These are phyloP conservation scores for Pyrenochaeta sp. DNA, from an alignment of 2,329 filamentous ascomycete genomes.

Conservation along the genomic window DNA sequence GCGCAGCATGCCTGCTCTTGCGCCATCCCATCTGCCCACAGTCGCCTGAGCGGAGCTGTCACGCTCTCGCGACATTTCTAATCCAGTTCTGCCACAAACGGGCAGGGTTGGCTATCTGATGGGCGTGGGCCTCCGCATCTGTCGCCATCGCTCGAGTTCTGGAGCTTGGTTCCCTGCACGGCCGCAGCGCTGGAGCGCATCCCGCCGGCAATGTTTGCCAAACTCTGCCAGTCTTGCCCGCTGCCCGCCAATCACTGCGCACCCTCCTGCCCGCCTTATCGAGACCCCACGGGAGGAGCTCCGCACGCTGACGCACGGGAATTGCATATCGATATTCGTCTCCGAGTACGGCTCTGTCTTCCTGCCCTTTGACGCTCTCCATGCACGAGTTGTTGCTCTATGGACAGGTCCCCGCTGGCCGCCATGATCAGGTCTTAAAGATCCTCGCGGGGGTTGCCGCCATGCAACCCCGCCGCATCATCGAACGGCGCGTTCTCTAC, in stretches of 20 bases:
- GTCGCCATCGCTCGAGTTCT: conserved; percentile 20
- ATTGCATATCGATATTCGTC: conserved; percentile 34
- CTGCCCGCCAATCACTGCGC: conserved; percentile 29
- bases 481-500: conserved; percentile 66
- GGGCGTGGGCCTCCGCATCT: conserved; percentile 26
- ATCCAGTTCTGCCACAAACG: conserved; percentile 14
- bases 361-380: conserved; percentile 11
- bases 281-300: conserved; percentile 31
- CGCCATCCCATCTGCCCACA: conserved; percentile 25
- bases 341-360: conserved; percentile 21
- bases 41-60: conserved; percentile 28
- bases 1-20: conserved; percentile 9
- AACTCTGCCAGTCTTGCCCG: conserved; percentile 19
- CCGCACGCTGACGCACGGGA: conserved; percentile 28
- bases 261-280: conserved; percentile 28
- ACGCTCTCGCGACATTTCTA: conserved; percentile 17
- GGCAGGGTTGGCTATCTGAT: conserved; percentile 12
- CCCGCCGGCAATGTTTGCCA: conserved; percentile 14
- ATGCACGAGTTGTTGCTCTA: conserved; percentile 72
- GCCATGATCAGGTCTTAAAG: conserved; percentile 67
- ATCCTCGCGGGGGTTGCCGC: conserved; percentile 68
- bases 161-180: conserved; percentile 19
- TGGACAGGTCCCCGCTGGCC: conserved; percentile 63
- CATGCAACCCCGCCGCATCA: conserved; percentile 64
- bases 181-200: too few relatives aligned